Base-by-base conservation (phyloP, 2,329 filamentous ascomycete genomes). In the Teratosphaeria viscida region DNA sequence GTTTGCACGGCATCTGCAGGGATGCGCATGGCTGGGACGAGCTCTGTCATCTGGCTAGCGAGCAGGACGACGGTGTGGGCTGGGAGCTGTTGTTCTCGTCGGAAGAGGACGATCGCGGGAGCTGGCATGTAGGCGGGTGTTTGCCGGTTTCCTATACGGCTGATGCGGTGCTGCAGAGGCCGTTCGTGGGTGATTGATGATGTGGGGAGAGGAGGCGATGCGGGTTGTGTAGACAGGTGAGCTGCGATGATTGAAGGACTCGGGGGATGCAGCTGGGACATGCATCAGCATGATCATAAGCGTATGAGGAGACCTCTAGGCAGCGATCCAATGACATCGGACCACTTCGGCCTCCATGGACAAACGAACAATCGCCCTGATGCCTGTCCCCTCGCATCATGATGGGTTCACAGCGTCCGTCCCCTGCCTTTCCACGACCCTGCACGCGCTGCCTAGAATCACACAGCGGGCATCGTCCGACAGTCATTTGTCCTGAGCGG, bases 81-180 rank as follows among this genome's bases (percentile, higher is more conserved):
- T 66, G 65, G 63, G 61, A 65, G 34, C 53, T 66, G 57, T 5
- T 49, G 35, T 62, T 12, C 37, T 52, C 27, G 39, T 37, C 43
- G 6, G 53, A 56, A 10, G 32, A 60, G 11, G 53, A 57, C 3
- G 34, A 61, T 12, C 27, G 49, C 16, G 61, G 59, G 8, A 65
- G 61, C 57, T 67, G 64, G 65, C 63, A 65, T 57, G 47, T 67
- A 5, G 37, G 58, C 16, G 62, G 61, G 2, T 63, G 60, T 53
- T 55, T 62, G 56, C 59, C 64, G 10, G 27, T 62, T n/a, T 49
- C 26, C 2, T 64, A 57, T 34, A 54, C 35, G 12, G 56, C 60
- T 47, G 37, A 55, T 11, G 61, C 64, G 2, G 62, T 63, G 34
- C 14, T 64, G 52, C 52, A 56, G 53, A 58, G 60, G 27, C 55